phyloP scores from a whole-genome alignment of 768 basidiomycete genomes.

The Cystobasidium tubakii region DNA sequence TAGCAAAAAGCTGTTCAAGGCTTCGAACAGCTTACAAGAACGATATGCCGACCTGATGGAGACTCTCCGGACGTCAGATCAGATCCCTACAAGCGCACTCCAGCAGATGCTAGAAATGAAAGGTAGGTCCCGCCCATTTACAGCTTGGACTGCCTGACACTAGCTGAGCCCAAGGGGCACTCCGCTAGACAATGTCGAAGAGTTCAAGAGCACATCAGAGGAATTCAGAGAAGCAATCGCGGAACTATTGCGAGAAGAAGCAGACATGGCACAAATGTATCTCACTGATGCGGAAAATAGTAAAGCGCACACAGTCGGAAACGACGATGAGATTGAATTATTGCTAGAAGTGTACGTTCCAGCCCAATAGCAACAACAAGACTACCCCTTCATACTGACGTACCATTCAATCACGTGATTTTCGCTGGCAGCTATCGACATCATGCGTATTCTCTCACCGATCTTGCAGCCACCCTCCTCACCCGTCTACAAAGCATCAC shows the following conservation, averaged over 20 bases:
- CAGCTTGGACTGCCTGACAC: neutral
- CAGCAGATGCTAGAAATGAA: slow-evolving; percentile 26
- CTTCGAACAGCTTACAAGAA: slow-evolving; percentile 7
- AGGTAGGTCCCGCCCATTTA: neutral
- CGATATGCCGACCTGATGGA: slow-evolving; percentile 13
- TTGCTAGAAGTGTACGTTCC: slow-evolving; percentile 21
- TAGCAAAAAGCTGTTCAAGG: neutral
- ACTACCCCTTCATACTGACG: too few relatives aligned
- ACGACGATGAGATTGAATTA: slow-evolving; percentile 32
- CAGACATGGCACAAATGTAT: slow-evolving; percentile 33
- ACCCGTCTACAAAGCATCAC: slow-evolving; percentile 32
- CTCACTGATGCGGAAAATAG: slow-evolving; percentile 2
- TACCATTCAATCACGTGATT: neutral
- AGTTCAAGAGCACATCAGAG: slow-evolving; percentile 19
- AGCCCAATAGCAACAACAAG: too few relatives aligned
- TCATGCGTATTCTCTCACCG: slow-evolving; percentile 27
- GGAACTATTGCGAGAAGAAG: slow-evolving; percentile 13
- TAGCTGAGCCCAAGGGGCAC: too few relatives aligned
- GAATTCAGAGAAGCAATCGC: slow-evolving; percentile 15
- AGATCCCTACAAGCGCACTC: slow-evolving; percentile 18
- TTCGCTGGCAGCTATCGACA: slow-evolving; percentile 22
- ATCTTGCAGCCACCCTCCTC: slow-evolving; percentile 20
- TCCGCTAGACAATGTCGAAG: slow-evolving; percentile 4
- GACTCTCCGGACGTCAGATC: neutral
- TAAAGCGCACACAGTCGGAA: neutral